Conservation (phyloP, 306 rosid genomes). For the Astragalus glycyphyllos region DNA sequence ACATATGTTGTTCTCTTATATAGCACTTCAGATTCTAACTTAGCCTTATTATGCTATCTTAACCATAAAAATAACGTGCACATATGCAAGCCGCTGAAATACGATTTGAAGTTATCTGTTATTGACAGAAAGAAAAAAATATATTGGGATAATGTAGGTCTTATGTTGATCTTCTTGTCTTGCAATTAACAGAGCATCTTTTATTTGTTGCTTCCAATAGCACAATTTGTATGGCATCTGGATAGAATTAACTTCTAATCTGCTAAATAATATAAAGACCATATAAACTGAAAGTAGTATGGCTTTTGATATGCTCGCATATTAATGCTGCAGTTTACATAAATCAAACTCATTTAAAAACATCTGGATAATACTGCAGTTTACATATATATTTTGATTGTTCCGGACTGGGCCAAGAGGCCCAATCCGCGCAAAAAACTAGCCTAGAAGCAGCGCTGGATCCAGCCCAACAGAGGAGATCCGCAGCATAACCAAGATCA, state of each 20-base stretch:
- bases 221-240: not conserved
- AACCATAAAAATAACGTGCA: slow-evolving; percentile 22
- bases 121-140: not conserved
- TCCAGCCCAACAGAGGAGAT: too few relatives aligned
- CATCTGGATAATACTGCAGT: too few relatives aligned
- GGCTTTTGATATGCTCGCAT: too few relatives aligned
- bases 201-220: slow-evolving; percentile 15
- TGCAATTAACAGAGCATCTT: slow-evolving; percentile 20
- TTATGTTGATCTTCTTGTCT: not conserved
- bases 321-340: not conserved
- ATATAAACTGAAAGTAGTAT: not conserved
- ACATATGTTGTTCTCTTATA: slow-evolving; percentile 9
- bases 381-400: too few relatives aligned
- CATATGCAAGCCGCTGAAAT: slow-evolving; percentile 29
- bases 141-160: slow-evolving; percentile 14
- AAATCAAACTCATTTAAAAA: not conserved
- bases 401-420: too few relatives aligned
- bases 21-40: slow-evolving; percentile 29
- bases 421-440: too few relatives aligned
- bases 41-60: slow-evolving; percentile 14
- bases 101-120: slow-evolving; percentile 45
- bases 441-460: too few relatives aligned
- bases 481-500: too few relatives aligned
- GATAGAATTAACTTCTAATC: not conserved
- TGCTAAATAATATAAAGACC: slow-evolving; percentile 12